Evolutionary conservation across 148 eudicot species (phyloP).

Genomic region (Spergularia bocconei): DNA sequence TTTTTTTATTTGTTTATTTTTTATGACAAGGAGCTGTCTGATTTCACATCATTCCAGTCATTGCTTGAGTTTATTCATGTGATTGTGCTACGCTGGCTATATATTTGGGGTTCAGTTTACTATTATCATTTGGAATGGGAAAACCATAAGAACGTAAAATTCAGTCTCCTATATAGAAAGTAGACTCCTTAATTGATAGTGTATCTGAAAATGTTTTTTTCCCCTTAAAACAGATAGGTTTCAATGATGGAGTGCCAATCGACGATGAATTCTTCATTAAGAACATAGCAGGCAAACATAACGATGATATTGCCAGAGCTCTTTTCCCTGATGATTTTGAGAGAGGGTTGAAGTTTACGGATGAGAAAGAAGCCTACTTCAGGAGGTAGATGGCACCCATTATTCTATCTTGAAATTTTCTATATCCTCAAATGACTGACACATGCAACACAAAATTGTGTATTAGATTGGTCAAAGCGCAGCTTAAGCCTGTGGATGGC

Average conservation of each 20-base stretch:
- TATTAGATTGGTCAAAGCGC: constrained; percentile 63
- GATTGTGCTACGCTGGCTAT: not conserved
- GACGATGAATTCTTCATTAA: constrained; percentile 67
- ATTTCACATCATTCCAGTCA: not conserved
- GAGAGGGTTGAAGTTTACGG: constrained; percentile 59
- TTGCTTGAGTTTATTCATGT: constrained; percentile 1
- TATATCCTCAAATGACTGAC: not conserved
- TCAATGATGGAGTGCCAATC: constrained; percentile 74
- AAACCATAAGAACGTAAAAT: too few relatives aligned
- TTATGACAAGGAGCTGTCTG: not conserved
- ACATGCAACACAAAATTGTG: not conserved
- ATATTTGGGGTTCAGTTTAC: too few relatives aligned
- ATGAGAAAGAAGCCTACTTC: constrained; percentile 79
- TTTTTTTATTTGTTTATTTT: not conserved
- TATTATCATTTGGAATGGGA: too few relatives aligned
- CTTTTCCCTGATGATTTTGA: constrained; percentile 81
- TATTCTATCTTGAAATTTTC: not conserved
- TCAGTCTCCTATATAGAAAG: too few relatives aligned
- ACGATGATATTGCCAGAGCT: constrained; percentile 65
- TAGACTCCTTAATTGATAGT: not conserved
- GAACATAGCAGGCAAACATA: constrained; percentile 83
- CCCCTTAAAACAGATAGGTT: constrained; percentile 63
- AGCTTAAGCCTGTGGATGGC: constrained; percentile 66
- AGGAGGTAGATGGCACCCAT: constrained; percentile 43
- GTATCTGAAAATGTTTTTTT: constrained; percentile 12